A percentile compares a stretch with the other conserved stretches of the same genome.
phyloP scores from a whole-genome alignment of 345 rosid genomes.

The Arabis alpina region DNA sequence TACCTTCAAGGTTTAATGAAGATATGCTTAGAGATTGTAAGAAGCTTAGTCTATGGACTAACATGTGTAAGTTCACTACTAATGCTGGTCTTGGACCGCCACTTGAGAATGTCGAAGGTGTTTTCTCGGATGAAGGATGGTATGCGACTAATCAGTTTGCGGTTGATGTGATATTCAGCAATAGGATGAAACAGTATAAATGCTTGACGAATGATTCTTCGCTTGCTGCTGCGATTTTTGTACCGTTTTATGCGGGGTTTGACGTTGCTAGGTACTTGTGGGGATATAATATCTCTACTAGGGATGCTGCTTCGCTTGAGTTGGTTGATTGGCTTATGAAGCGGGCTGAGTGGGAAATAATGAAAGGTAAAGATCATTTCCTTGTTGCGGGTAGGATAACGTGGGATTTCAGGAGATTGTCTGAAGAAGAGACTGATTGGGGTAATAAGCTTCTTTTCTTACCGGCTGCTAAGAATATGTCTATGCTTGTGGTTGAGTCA shows the following conservation, averaged over 20 bases:
- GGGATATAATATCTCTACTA: constrained; percentile 69
- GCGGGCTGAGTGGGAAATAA: constrained; percentile 84
- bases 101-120: constrained; percentile 75
- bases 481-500: constrained; percentile 93
- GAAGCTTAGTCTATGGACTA: constrained; percentile 87
- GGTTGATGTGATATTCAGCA: constrained; percentile 81
- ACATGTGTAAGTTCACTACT: constrained; percentile 84
- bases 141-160: constrained; percentile 88
- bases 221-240: constrained; percentile 80
- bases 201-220: constrained; percentile 87
- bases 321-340: constrained; percentile 87
- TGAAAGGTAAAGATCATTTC: constrained; percentile 90
- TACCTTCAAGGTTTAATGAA: constrained; percentile 80
- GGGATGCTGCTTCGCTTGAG: constrained; percentile 87
- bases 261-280: constrained; percentile 86
- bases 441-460: constrained; percentile 88
- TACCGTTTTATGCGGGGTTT: constrained; percentile 90
- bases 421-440: constrained; percentile 79
- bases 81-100: constrained; percentile 89
- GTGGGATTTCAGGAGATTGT: constrained; percentile 89
- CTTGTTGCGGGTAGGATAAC: constrained; percentile 90
- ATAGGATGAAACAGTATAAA: constrained; percentile 86
- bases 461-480: constrained; percentile 89
- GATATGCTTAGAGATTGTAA: constrained; percentile 84
- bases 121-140: constrained; percentile 83